Conservation (phyloP, 805 yeast genomes). For the Zygosaccharomyces bailii region DNA sequence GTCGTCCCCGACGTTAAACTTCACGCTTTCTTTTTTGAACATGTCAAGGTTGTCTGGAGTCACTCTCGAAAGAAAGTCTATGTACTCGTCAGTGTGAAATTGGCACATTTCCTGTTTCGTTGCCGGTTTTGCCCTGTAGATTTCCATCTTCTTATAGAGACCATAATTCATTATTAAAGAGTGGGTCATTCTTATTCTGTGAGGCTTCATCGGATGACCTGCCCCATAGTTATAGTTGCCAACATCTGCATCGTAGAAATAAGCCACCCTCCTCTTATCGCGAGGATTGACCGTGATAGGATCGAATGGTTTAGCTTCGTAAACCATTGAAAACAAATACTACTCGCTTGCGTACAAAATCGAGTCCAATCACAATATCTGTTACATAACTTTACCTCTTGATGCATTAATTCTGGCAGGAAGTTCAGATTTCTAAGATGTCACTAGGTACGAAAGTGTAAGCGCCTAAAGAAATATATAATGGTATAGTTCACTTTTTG, state of each 20-base stretch:
- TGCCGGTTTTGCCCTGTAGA: slow-evolving; percentile 95
- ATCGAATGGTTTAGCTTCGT: slow-evolving; percentile 58
- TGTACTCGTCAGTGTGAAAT: slow-evolving; percentile 96
- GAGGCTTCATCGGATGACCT: slow-evolving; percentile 99
- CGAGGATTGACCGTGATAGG: slow-evolving; percentile 54
- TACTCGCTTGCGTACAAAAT: background rate
- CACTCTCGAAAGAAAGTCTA: slow-evolving; percentile 85
- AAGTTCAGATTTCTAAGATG: background rate
- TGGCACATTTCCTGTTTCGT: slow-evolving; percentile 98
- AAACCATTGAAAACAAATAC: slow-evolving; percentile 39
- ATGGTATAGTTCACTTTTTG: background rate
- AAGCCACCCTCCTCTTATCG: slow-evolving; percentile 59
- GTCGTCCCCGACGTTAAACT: slow-evolving; percentile 90
- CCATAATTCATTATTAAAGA: slow-evolving; percentile 96
- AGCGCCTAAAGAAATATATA: background rate
- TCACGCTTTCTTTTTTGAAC: slow-evolving; percentile 81
- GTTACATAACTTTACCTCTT: background rate
- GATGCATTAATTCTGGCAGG: background rate
- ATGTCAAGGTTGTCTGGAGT: slow-evolving; percentile 88
- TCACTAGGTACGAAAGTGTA: background rate
- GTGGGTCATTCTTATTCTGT: slow-evolving; percentile 97
- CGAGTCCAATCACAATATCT: background rate
- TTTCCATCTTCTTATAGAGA: slow-evolving; percentile 93
- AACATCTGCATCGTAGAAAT: slow-evolving; percentile 85
- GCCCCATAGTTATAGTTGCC: slow-evolving; percentile 98